Evolutionary conservation across 2,329 filamentous ascomycete species (phyloP), one percentile per base, ranked within the genome.

Genomic region (Neonectria ditissima): DNA sequence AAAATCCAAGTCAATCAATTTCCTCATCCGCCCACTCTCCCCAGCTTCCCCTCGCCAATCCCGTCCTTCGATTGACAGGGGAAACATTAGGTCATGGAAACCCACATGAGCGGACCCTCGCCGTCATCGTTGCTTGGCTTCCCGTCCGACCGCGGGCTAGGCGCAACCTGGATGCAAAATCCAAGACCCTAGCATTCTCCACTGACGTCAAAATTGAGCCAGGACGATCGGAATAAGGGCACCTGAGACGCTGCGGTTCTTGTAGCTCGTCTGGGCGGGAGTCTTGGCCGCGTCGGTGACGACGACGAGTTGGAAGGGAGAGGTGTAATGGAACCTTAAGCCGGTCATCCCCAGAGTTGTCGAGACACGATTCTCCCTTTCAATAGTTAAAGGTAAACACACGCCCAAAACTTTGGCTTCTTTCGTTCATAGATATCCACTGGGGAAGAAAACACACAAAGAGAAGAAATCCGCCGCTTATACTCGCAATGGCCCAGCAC

Each of bases 401-500:
- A 34, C 5, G 5, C 32, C 32, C 32, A 13, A 34, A 34, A 14
- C 13, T 34, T 3, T 16, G 7, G 13, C 5, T 34, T 5, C 13
- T 14, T 34, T 16, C 14, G 6, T 26, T 26, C 13, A 10, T 10
- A 10, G 10, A 34, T 5, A 14, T 34, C 16, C n/a, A n/a, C n/a
- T n/a, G n/a, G n/a, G n/a, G n/a, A n/a, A n/a, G n/a, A n/a, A n/a
- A n/a, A n/a, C n/a, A 20, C 28, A 24, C 9, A 10, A 11, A 10
- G 11, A 10, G 10, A 10, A 45, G 14, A 54, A 5, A 34, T 5
- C 14, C 13, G 32, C 37, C 30, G 28, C 34, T 24, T 34, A 34
- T 34, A 26, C 39, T 9, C 39, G 16, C 18, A 22, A 76, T 76
- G 75, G 57, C 67, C 4, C 73, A 74, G 3, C 70, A 72, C 24